Conservation (phyloP, 2,329 filamentous ascomycete species). For the Cladosporium sp. region DNA sequence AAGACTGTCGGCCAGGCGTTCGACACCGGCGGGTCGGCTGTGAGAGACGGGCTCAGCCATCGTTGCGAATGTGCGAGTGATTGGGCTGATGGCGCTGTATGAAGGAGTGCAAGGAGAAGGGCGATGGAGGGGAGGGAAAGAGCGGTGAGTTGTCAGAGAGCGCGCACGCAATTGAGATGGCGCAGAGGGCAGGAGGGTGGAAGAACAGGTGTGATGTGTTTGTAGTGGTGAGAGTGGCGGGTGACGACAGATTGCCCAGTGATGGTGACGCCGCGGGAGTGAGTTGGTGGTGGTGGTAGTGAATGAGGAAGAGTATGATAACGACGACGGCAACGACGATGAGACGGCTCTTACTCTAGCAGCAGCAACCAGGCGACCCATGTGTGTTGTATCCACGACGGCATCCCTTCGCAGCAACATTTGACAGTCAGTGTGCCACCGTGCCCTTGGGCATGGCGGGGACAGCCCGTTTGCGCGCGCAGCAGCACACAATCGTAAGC, state of each 20-base stretch:
- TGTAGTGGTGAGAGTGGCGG: neutral
- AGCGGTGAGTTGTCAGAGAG: neutral
- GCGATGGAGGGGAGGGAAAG: neutral
- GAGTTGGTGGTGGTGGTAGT: neutral
- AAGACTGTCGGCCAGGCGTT: conserved; percentile 63
- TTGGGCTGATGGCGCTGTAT: neutral
- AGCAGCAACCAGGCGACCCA: neutral
- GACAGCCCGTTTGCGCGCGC: neutral
- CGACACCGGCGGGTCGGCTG: conserved; percentile 30
- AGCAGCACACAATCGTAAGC: conserved; percentile 5
- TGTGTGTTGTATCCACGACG: neutral
- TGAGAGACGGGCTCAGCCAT: conserved; percentile 27
- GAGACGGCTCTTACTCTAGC: conserved; percentile 13
- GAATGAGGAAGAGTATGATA: neutral
- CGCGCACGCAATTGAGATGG: conserved; percentile 1
- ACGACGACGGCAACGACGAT: neutral
- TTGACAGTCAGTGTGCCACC: neutral
- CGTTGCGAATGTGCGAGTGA: conserved; percentile 14
- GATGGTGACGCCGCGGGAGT: conserved; percentile 5
- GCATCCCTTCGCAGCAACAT: conserved; percentile 1
- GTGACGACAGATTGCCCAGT: neutral
- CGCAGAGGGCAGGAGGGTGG: neutral
- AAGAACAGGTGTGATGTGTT: neutral
- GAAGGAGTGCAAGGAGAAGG: neutral
- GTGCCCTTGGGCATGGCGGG: neutral